These are phyloP conservation scores for Hyphopichia buzzinii DNA, from an alignment of 1,139 yeast genomes.

Conservation along the genomic window DNA sequence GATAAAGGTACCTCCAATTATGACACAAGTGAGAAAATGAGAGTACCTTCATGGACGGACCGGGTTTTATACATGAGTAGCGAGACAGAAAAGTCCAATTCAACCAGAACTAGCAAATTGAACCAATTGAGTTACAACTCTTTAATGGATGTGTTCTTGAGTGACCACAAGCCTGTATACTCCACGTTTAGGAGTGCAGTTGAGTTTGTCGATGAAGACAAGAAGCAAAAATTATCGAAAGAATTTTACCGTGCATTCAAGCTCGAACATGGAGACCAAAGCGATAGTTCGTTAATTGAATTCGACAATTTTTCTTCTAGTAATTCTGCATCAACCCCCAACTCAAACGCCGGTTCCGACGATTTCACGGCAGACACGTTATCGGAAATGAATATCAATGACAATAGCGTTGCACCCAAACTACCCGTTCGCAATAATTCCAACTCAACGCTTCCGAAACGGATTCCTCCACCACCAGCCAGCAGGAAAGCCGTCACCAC, in stretches of 20 bases:
- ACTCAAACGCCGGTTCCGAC: neutral
- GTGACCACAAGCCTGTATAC: conserved; percentile 92
- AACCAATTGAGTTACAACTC: conserved; percentile 60
- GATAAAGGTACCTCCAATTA: conserved; percentile 83
- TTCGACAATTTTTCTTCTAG: conserved; percentile 10
- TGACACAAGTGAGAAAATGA: conserved; percentile 87
- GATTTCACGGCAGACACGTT: conserved; percentile 28
- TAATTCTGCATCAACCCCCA: conserved; percentile 6
- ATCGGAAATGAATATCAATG: conserved; percentile 38
- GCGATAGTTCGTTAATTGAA: conserved; percentile 18
- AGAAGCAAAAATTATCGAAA: conserved; percentile 28
- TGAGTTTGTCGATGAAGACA: conserved; percentile 53
- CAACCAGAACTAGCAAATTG: conserved; percentile 15
- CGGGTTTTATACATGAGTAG: conserved; percentile 57
- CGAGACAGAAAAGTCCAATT: conserved; percentile 42
- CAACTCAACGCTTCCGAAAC: conserved; percentile 21
- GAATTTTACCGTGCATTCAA: conserved; percentile 33
- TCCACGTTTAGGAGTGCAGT: conserved; percentile 69
- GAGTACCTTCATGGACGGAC: conserved; percentile 98
- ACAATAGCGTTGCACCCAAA: conserved; percentile 23
- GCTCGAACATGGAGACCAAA: conserved; percentile 24
- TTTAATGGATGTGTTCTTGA: conserved; percentile 53
- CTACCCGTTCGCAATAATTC: conserved; percentile 19
- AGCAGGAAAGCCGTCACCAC: conserved; percentile 17
- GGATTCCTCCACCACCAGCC: conserved; percentile 40